These are phyloP conservation scores for Ceratocystis huliohia DNA, from an alignment of 2,329 filamentous ascomycete genomes.

Conservation along the genomic window DNA sequence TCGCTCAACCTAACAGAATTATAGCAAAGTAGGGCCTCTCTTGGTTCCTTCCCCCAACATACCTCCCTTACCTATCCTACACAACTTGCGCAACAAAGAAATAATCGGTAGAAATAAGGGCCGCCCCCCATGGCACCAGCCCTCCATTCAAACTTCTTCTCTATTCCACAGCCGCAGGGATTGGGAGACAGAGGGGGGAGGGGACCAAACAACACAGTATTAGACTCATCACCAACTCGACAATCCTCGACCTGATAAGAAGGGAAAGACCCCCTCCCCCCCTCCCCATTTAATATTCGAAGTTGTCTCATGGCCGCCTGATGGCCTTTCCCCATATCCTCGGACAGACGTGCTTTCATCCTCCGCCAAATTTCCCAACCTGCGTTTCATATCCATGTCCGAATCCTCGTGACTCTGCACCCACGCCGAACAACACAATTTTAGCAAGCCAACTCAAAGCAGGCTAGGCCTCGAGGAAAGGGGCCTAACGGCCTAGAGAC, in stretches of 20 bases:
- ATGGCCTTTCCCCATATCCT: slow-evolving; percentile 1
- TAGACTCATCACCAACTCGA: background rate
- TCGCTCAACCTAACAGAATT: background rate
- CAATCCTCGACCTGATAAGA: background rate
- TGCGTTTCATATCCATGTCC: slow-evolving; percentile 6
- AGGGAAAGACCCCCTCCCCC: background rate
- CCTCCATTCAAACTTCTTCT: background rate
- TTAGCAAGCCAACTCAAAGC: background rate
- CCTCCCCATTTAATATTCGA: background rate
- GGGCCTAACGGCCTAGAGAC: background rate
- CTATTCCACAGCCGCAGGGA: background rate
- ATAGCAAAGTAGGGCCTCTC: background rate
- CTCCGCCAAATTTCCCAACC: background rate
- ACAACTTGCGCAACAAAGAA: background rate
- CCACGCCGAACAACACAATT: background rate
- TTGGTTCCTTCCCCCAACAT: background rate
- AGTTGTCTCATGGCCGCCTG: slow-evolving; percentile 6
- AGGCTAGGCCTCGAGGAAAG: background rate
- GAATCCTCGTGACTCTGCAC: background rate
- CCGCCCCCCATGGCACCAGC: background rate
- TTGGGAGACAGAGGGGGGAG: background rate
- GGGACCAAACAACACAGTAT: background rate
- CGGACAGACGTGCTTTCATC: background rate
- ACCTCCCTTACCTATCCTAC: background rate
- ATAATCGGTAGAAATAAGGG: background rate